Percentiles rank a stretch among this genome's conserved stretches.
phyloP scores from a whole-genome alignment of 2,329 filamentous ascomycete species.

The Ophiostoma populinum region DNA sequence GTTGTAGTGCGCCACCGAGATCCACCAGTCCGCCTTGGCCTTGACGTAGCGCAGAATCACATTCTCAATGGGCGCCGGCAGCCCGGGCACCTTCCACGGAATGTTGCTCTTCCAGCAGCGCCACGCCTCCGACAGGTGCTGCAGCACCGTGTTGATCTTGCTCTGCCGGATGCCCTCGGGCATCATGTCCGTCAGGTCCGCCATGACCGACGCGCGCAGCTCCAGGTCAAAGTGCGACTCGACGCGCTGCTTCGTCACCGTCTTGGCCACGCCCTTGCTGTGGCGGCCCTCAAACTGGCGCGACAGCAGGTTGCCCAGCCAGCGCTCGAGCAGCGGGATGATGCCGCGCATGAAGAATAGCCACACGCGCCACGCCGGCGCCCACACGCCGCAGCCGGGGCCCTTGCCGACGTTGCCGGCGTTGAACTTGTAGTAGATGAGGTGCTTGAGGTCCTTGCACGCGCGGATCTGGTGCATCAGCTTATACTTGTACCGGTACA shows the following conservation, averaged over 20 bases:
- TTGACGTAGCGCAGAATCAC: conserved; percentile 98
- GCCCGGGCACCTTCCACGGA: conserved; percentile 93
- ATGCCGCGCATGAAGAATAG: conserved; percentile 98
- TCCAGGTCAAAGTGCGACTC: conserved; percentile 98
- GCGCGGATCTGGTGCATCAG: conserved; percentile 99
- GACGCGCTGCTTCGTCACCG: conserved; percentile 95
- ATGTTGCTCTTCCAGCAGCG: conserved; percentile 99
- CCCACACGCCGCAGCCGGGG: conserved; percentile 97
- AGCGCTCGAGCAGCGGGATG: conserved; percentile 87
- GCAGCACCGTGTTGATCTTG: conserved; percentile 94
- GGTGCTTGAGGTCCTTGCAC: conserved; percentile 96
- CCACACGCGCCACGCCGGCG: conserved; percentile 96
- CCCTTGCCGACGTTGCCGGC: conserved; percentile 93
- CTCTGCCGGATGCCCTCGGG: conserved; percentile 98
- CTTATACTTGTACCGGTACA: conserved; percentile 99
- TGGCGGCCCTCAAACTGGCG: conserved; percentile 97
- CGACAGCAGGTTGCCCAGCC: conserved; percentile 91
- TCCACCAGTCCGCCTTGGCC: conserved; percentile 99
- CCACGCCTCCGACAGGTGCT: conserved; percentile 96
- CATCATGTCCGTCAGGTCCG: conserved; percentile 99
- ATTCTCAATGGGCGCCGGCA: conserved; percentile 95
- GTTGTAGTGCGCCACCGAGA: conserved; percentile 97
- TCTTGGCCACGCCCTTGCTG: conserved; percentile 97
- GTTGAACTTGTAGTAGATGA: conserved; percentile 98
- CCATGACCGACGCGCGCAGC: conserved; percentile 94